Evolutionary conservation across 2,329 filamentous ascomycete genomes (phyloP).

Genomic region (Calonectria henricotiae): DNA sequence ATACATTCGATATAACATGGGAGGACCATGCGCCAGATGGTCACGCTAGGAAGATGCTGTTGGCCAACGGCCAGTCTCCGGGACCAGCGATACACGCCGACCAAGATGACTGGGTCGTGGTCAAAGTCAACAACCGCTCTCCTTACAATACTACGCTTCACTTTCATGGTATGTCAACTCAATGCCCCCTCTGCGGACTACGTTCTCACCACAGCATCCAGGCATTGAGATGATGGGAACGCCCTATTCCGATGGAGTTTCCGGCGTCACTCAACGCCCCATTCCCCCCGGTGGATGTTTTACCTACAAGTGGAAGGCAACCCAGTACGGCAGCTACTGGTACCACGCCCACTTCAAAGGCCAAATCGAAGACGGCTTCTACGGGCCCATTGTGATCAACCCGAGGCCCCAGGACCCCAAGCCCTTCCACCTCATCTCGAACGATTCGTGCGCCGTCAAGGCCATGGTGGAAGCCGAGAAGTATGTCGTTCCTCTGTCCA

Average conservation of each 20-base stretch:
- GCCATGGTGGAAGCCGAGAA: slow-evolving; percentile 68
- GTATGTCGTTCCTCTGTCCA: slow-evolving; percentile 64
- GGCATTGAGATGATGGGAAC: slow-evolving; percentile 68
- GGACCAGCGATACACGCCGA: slow-evolving; percentile 72
- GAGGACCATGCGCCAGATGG: slow-evolving; percentile 63
- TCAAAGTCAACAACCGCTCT: slow-evolving; percentile 65
- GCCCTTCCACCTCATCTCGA: slow-evolving; percentile 68
- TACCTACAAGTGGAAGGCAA: slow-evolving; percentile 70
- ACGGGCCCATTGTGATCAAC: slow-evolving; percentile 70
- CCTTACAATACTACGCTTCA: slow-evolving; percentile 67
- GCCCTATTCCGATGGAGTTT: slow-evolving; percentile 75
- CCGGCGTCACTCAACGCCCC: slow-evolving; percentile 70
- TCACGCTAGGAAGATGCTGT: slow-evolving; percentile 61
- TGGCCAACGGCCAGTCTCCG: slow-evolving; percentile 75
- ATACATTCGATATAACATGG: slow-evolving; percentile 58
- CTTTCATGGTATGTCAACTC: slow-evolving; percentile 62
- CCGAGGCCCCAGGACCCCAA: slow-evolving; percentile 53
- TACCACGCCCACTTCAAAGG: slow-evolving; percentile 73
- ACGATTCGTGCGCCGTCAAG: slow-evolving; percentile 55
- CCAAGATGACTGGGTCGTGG: slow-evolving; percentile 67
- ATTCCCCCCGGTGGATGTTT: slow-evolving; percentile 68
- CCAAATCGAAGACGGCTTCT: slow-evolving; percentile 75
- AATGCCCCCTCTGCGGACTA: rapidly evolving
- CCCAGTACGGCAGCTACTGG: slow-evolving; percentile 73
- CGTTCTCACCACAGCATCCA: slow-evolving; percentile 41